phyloP scores from a whole-genome alignment of 768 basidiomycete species.

The Boletales sp. region DNA sequence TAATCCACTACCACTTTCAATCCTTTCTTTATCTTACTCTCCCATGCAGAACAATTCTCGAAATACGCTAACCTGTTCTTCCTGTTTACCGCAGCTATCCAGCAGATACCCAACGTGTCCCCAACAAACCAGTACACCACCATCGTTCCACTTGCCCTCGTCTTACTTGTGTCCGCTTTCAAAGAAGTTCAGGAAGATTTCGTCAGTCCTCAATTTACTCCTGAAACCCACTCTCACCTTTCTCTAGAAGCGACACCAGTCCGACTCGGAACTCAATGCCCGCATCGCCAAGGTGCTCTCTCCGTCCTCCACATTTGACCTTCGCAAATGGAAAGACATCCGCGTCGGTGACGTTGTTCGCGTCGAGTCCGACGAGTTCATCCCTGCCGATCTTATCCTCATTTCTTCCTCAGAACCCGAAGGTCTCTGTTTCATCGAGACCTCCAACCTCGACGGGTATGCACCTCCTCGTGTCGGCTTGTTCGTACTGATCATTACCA shows the following conservation, averaged over 20 bases:
- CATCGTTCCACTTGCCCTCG: slow-evolving; percentile 83
- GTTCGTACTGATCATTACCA: slow-evolving; percentile 25
- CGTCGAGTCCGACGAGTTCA: slow-evolving; percentile 88
- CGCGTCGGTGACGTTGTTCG: slow-evolving; percentile 90
- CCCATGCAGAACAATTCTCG: slow-evolving; percentile 83
- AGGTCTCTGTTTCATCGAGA: slow-evolving; percentile 96
- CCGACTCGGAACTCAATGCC: slow-evolving; percentile 88
- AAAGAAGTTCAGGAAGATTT: slow-evolving; percentile 96
- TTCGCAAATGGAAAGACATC: slow-evolving; percentile 85
- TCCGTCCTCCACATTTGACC: slow-evolving; percentile 58
- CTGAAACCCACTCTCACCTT: slow-evolving; percentile 5
- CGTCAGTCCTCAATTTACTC: slow-evolving; percentile 25
- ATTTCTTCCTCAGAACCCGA: slow-evolving; percentile 93
- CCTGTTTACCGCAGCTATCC: slow-evolving; percentile 94
- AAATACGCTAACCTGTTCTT: slow-evolving; percentile 99
- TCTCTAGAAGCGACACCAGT: slow-evolving; percentile 90
- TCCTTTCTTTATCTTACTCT: slow-evolving; percentile 2
- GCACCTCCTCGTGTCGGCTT: slow-evolving; percentile 1
- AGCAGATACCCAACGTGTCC: slow-evolving; percentile 97
- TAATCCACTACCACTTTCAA: slow-evolving; percentile 35
- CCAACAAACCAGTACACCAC: slow-evolving; percentile 96
- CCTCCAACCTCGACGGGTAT: slow-evolving; percentile 95
- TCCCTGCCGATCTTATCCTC: slow-evolving; percentile 90
- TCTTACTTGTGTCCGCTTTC: slow-evolving; percentile 89
- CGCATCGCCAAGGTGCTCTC: slow-evolving; percentile 74